Evolutionary conservation across 352 stramenopile genomes (phyloP).

Genomic region (Phytophthora syringae): DNA sequence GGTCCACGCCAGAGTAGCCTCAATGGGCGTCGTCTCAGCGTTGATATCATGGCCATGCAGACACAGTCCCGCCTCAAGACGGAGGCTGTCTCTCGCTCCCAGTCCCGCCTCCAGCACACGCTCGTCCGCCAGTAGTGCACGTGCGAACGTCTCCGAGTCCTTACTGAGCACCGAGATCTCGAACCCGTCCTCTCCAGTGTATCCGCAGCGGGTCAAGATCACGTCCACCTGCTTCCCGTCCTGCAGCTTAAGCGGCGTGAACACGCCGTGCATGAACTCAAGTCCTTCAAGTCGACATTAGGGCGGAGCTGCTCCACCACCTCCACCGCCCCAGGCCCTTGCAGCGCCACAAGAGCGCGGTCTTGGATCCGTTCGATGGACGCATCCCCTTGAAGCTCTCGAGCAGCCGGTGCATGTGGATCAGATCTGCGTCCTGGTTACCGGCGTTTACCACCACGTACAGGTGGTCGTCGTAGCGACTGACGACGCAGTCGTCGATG

Average conservation of each 20-base stretch:
- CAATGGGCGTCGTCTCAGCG: constrained; percentile 94
- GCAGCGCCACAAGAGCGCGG: constrained; percentile 95
- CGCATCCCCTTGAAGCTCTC: constrained; percentile 92
- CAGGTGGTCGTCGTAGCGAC: constrained; percentile 93
- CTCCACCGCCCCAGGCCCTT: constrained; percentile 92
- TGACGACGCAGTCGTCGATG: constrained; percentile 98
- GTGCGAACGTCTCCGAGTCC: constrained; percentile 61
- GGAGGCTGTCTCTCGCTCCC: constrained; percentile 96
- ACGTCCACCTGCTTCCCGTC: constrained; percentile 74
- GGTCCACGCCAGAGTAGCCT: constrained; percentile 95
- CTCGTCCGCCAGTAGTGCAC: constrained; percentile 64
- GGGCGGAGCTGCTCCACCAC: constrained; percentile 89
- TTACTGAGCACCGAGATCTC: constrained; percentile 93
- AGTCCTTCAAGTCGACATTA: constrained; percentile 90
- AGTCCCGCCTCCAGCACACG: constrained; percentile 93
- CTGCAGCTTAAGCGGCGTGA: constrained; percentile 74
- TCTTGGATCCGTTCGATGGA: constrained; percentile 94
- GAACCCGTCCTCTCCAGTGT: constrained; percentile 99
- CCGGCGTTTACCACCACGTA: constrained; percentile 98
- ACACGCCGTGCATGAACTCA: constrained; percentile 97
- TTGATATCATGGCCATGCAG: constrained; percentile 99
- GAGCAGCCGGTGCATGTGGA: constrained; percentile 92
- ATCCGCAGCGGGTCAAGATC: constrained; percentile 96
- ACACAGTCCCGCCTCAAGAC: constrained; percentile 98
- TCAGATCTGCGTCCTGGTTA: constrained; percentile 96